Evolutionary conservation across 1,284 basidiomycete genomes (phyloP), one percentile per base, ranked within the genome.

Genomic region (Retiboletus fuscus): DNA sequence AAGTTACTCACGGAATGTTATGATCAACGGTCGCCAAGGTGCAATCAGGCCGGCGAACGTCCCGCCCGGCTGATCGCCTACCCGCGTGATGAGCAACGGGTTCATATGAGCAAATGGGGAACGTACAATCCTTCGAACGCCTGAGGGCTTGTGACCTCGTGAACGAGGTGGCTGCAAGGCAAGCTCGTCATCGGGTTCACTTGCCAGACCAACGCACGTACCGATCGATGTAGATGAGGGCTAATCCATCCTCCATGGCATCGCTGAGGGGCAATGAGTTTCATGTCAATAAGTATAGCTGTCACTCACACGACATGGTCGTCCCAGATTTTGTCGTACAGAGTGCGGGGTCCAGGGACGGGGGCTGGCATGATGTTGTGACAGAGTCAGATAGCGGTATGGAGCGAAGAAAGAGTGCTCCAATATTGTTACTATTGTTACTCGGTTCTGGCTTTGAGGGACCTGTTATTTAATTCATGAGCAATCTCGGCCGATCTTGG

Each of bases 251-350:
- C 63, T 94, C 92, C 76, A 93, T 91, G 76, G 89, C 83, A 79
- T 93, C 89, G 63, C 93, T 95, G 77, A 58, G 74, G 68, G 72
- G 51, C 49, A 64, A 57, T 81, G 39, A 80, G 75, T 64, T 68
- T 43, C 62, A 68, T 30, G 63, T 71, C 57, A 47, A 60, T 53
- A 67, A 61, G 43, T 49, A 55, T 49, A 57, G 64, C 51, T 64
- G 74, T 66, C 46, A 85, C 92, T 74, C 78, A 95, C 93, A 98
- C 93, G 79, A 97, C 90, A 84, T 98, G 96, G 83, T 97, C 95
- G 77, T 97, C 95, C 91, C 95, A 98, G 77, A 98, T 95, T 86
- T 97, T 97, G 85, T 97, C 96, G 85, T 97, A 97, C 51, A 97
- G 87, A 61, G 96, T 97, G 75, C 94, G 91, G 22, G 95, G 94